Evolutionary conservation across 495 filamentous ascomycete genomes (phyloP), one percentile per base, ranked within the genome.

Genomic region (Penicillium waksmanii): DNA sequence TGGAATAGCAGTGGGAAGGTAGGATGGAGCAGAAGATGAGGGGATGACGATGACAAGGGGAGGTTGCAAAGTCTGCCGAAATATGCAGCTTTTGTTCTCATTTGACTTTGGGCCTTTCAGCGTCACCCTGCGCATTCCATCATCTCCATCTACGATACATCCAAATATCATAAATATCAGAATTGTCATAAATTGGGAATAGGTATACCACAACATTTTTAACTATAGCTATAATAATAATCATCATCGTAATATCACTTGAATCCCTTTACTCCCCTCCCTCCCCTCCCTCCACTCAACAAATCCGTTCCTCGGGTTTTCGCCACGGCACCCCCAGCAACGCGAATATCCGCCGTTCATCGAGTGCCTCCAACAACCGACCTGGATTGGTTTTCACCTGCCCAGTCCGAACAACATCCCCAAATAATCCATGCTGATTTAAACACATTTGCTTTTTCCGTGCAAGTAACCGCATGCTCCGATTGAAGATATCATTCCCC

Each of bases 401-500:
- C 34, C 68, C 73, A 2, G 82, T 86, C n/a, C 87, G 76, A 65
- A 91, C 73, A 4, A 92, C 87, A 74, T 95, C 84, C 60, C 80
- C 83, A 68, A 87, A 97, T 50, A 98, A 73, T 2, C 92, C 95
- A 18, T 82, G 78, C 69, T 97, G 93, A 65, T 97, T 97, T 35
- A 98, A 66, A 55, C 89, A 77, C 88, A 96, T 93, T 0, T 87
- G 86, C 69, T 92, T 95, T 78, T 85, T 93, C 33, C 86, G 87
- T 23, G 93, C 91, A 49, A 97, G 76, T 11, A 97, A 73, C 62
- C 95, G 74, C 73, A 97, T 84, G 56, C 90, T 95, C 31, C 94
- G 81, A 66, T 98, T 98, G 77, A 98, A 98, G 51, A 97, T 92
- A 66, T 97, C 93, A 65, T 96, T 96, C 2, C 95, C 95, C 0